Conservation (phyloP, 2,329 filamentous ascomycete species). For the Bipolaris oryzae region DNA sequence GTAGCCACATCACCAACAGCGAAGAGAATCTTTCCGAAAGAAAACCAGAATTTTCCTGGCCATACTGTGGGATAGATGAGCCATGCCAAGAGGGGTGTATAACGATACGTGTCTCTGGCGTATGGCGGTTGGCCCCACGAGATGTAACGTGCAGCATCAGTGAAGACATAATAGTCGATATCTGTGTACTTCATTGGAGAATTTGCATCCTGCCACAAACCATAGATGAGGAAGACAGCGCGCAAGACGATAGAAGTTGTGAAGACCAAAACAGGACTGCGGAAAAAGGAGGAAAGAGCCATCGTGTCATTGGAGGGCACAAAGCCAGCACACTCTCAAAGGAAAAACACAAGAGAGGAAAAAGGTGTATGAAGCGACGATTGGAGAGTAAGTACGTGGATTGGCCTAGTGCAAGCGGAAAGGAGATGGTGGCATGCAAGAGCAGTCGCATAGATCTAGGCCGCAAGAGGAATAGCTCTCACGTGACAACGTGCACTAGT, state of each 20-base stretch:
- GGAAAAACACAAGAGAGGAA: neutral
- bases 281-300: conserved; percentile 42
- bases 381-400: neutral
- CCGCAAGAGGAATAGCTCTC: conserved; percentile 23
- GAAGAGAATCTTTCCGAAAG: conserved; percentile 87
- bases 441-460: conserved; percentile 28
- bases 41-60: conserved; percentile 67
- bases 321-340: neutral
- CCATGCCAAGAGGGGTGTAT: conserved; percentile 94
- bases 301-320: conserved; percentile 17
- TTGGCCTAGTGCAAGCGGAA: neutral
- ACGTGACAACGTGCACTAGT: conserved; percentile 32
- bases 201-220: conserved; percentile 88
- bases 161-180: conserved; percentile 98
- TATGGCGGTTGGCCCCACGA: conserved; percentile 76
- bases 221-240: conserved; percentile 77
- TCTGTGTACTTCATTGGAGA: conserved; percentile 97
- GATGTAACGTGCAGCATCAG: conserved; percentile 84
- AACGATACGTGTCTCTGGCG: conserved; percentile 89
- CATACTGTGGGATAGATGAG: conserved; percentile 80
- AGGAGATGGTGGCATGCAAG: conserved; percentile 12
- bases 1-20: conserved; percentile 82
- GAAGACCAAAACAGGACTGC: conserved; percentile 48
- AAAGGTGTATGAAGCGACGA: neutral
- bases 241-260: conserved; percentile 66